Base-by-base conservation (phyloP, 768 basidiomycete species). In the Boletus eberwhitei region DNA sequence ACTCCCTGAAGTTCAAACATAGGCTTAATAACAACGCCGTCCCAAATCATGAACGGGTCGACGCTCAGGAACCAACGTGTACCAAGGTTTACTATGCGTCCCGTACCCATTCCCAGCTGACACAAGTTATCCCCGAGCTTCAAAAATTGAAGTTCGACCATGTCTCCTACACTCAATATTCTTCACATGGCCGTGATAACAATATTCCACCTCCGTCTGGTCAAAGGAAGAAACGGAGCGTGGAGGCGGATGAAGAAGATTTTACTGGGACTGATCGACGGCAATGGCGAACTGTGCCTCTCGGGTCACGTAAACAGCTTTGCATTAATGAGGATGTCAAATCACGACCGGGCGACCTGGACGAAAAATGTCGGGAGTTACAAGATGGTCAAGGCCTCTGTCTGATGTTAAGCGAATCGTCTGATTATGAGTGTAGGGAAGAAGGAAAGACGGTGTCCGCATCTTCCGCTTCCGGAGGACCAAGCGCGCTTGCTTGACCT, bases 71-170 rank as follows among this genome's bases (percentile, higher is more conserved):
- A 53, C 78, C 79, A 16, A 77, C 79, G 5, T 89, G 87, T 64
- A 87, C 83, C 36, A 90, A 93, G 77, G 87, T 98, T 56, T 97
- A 85, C 69, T 97, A 95, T 65, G 90, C 95, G 0, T 98, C 97
- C 0, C 79, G 96, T 32, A 99, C 96, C 1, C 96, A 99, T 71
- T 95, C 95, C 2, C 96, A 99, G 64, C 81, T 99, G 4, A 79
- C 93, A 2, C 96, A 99, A 68, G 79, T 98, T 4, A 77, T 94
- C 17, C 87, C 88, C 4, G 97, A 99, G 65, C 76, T 98, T 11
- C 79, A 75, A 38, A 88, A 84, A 61, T 80, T 96, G n/a, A 77
- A 77, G 57, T 68, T 94, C 66, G 67, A 71, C 17, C 50, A 74
- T 45, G 50, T 61, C 26, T 68, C 68, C 19, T 47, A 55, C 26